Percentiles rank a stretch among this genome's conserved stretches.
These are phyloP conservation scores for Graphiopsis chlorocephala DNA, from an alignment of 2,329 filamentous ascomycete species.

Conservation along the genomic window DNA sequence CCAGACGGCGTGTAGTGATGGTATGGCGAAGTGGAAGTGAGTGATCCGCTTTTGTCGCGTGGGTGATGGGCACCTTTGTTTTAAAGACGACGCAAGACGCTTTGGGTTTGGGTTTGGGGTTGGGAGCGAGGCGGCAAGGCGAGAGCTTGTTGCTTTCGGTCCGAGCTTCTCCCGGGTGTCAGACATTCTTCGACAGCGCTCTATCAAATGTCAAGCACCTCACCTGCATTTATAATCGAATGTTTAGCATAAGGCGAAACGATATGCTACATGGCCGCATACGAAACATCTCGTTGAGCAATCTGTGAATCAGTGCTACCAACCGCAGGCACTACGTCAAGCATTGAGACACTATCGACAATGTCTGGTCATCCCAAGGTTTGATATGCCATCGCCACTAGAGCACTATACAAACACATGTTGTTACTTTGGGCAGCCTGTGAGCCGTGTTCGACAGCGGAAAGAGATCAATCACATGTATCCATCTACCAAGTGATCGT, in stretches of 20 bases:
- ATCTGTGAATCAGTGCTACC: background rate
- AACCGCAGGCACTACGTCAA: background rate
- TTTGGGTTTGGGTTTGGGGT: background rate
- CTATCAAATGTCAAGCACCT: background rate
- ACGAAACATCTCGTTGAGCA: background rate
- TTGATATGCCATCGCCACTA: background rate
- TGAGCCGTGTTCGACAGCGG: background rate
- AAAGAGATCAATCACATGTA: background rate
- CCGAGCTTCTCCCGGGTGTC: background rate
- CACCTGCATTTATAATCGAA: background rate
- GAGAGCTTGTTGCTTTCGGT: background rate
- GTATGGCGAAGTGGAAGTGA: background rate
- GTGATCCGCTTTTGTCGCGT: conserved; percentile 4
- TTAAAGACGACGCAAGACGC: background rate
- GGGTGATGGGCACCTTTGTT: background rate
- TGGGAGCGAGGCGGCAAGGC: background rate
- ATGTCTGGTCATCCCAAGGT: background rate
- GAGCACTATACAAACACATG: background rate
- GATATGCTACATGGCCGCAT: background rate
- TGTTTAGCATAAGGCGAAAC: background rate
- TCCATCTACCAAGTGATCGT: background rate
- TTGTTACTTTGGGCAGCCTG: background rate
- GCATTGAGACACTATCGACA: background rate
- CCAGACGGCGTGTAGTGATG: background rate
- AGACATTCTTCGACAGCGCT: background rate